Evolutionary conservation across 768 basidiomycete species (phyloP).

Genomic region (Tulasnella sp.): DNA sequence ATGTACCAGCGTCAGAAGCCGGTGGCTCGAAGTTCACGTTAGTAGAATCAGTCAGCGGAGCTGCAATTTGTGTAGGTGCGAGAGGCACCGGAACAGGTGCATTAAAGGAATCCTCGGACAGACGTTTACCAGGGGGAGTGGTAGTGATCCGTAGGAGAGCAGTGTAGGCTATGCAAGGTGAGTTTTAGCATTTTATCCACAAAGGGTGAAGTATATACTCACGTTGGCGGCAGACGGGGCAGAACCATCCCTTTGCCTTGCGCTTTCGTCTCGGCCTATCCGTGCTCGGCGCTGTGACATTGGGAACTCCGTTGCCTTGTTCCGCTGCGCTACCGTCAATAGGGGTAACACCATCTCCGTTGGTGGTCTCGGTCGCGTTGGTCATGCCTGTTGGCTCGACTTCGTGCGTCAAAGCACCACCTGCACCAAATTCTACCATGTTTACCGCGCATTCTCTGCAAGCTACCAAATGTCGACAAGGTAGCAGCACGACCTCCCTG

Average conservation of each 20-base stretch:
- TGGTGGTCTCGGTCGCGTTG: conserved; percentile 22
- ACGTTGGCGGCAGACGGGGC: conserved; percentile 93
- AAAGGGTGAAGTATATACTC: conserved; percentile 27
- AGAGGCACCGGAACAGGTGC: background rate
- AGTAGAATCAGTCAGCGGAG: background rate
- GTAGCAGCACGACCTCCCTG: conserved; percentile 83
- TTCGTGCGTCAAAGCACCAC: conserved; percentile 64
- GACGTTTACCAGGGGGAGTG: conserved; percentile 32
- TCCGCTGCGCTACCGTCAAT: background rate
- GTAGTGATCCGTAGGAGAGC: conserved; percentile 76
- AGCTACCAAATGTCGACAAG: conserved; percentile 87
- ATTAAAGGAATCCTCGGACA: conserved; percentile 12
- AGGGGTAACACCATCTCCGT: conserved; percentile 19
- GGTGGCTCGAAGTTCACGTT: background rate
- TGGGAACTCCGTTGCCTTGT: conserved; percentile 9
- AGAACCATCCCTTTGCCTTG: conserved; percentile 96
- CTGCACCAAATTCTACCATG: conserved; percentile 96
- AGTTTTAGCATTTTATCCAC: background rate
- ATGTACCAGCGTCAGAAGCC: background rate
- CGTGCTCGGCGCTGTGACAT: conserved; percentile 19
- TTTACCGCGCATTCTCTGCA: conserved; percentile 92
- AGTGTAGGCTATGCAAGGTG: conserved; percentile 53
- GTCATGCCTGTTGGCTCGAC: conserved; percentile 28
- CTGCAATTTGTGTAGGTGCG: background rate
- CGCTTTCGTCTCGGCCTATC: conserved; percentile 46